Percentiles rank a stretch among this genome's conserved stretches.
Conservation (phyloP, 257 asterid genomes). For the Solanum corneliomulleri region DNA sequence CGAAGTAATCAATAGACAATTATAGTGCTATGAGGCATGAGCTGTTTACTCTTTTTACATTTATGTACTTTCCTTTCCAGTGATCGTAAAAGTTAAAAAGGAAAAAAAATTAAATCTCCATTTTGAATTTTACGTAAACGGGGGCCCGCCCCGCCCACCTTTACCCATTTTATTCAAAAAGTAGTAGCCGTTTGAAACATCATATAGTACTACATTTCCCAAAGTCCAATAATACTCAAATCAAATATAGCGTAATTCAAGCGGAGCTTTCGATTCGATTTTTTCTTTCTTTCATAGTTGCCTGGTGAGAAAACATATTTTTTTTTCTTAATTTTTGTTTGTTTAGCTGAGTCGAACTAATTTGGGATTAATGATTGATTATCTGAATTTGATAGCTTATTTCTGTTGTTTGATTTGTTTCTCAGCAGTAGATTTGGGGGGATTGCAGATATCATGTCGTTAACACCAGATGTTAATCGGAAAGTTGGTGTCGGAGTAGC, state of each 20-base stretch:
- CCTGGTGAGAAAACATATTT: neutral
- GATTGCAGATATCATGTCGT: conserved; percentile 22
- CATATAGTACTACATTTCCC: neutral
- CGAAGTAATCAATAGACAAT: neutral
- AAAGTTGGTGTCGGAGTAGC: conserved; percentile 43
- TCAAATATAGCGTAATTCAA: neutral
- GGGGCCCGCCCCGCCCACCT: neutral
- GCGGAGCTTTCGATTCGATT: neutral
- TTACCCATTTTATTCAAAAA: neutral
- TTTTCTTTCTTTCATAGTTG: neutral
- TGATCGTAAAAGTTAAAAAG: neutral
- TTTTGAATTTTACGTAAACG: neutral
- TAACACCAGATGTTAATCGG: conserved; percentile 55
- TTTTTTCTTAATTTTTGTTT: neutral
- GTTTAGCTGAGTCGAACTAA: neutral
- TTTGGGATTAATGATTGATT: neutral
- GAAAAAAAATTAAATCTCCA: neutral
- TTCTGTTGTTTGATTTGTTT: neutral
- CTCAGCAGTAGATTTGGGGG: neutral
- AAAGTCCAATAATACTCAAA: neutral
- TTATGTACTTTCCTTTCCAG: neutral
- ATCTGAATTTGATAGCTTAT: neutral
- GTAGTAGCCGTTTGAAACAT: neutral
- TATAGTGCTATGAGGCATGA: neutral
- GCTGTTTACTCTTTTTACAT: neutral